Percentiles rank a stretch among this genome's conserved stretches.
These are phyloP conservation scores for Trichoderma atrobrunneum DNA, from an alignment of 2,329 filamentous ascomycete species.

Conservation along the genomic window DNA sequence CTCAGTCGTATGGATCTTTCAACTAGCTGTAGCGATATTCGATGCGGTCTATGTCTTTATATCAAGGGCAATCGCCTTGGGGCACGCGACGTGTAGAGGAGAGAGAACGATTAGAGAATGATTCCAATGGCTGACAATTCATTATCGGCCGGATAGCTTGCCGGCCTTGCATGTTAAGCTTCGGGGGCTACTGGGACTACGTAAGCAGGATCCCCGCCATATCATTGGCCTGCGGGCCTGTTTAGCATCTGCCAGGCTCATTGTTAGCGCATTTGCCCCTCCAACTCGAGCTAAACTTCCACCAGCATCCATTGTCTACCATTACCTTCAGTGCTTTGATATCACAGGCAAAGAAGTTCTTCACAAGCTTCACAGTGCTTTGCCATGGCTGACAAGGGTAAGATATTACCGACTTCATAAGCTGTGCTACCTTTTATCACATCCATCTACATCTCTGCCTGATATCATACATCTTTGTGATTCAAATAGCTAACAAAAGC, in stretches of 20 bases:
- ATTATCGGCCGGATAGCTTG: slow-evolving; percentile 11
- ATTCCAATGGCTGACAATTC: slow-evolving; percentile 18
- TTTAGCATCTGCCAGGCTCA: neutral
- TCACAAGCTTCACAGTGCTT: neutral
- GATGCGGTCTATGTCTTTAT: neutral
- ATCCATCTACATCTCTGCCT: neutral
- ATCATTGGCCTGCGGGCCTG: neutral
- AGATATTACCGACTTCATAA: neutral
- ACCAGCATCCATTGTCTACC: slow-evolving; percentile 22
- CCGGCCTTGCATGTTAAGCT: slow-evolving; percentile 13
- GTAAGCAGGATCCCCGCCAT: neutral
- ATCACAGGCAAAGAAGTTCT: neutral
- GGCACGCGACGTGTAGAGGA: neutral
- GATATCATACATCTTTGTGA: neutral
- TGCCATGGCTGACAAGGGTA: slow-evolving; percentile 44
- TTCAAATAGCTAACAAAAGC: slow-evolving; percentile 13
- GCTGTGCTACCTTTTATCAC: neutral
- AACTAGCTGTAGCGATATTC: neutral
- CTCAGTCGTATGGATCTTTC: neutral
- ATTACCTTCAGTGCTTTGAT: neutral
- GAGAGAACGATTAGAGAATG: neutral
- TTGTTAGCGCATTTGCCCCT: slow-evolving; percentile 23
- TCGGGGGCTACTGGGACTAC: neutral
- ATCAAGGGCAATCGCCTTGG: neutral
- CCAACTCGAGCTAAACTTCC: slow-evolving; percentile 24